A percentile compares a stretch with the other conserved stretches of the same genome.
Conservation (phyloP, 1,284 basidiomycete genomes). For the Apiotrichum domesticum region DNA sequence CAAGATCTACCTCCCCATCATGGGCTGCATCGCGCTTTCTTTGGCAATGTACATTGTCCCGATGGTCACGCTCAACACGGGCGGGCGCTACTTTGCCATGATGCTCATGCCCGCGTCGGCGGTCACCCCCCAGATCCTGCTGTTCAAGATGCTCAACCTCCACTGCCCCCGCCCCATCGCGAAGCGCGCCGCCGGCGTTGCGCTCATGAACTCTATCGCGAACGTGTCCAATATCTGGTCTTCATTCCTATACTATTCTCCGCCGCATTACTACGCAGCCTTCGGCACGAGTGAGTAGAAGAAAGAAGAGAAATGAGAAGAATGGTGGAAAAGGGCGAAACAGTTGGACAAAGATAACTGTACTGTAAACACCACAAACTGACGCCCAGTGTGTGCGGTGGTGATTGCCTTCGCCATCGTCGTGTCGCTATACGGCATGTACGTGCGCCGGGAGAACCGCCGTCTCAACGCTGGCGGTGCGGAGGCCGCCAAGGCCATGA, state of each 20-base stretch:
- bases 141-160: neutral
- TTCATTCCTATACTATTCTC: conserved; percentile 39
- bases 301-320: too few species aligned
- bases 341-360: too few species aligned
- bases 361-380: too few species aligned
- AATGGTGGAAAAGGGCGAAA: too few species aligned
- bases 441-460: conserved; percentile 26
- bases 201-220: conserved; percentile 43
- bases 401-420: conserved; percentile 13
- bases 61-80: conserved; percentile 19
- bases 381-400: neutral
- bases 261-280: conserved; percentile 39
- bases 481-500: conserved; percentile 6
- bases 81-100: conserved; percentile 23
- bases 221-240: conserved; percentile 48
- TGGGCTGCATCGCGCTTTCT: conserved; percentile 17
- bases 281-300: conserved; percentile 26
- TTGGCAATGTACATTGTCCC: conserved; percentile 25
- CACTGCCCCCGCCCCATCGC: conserved; percentile 28
- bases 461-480: conserved; percentile 24
- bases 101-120: conserved; percentile 15
- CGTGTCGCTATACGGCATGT: conserved; percentile 29
- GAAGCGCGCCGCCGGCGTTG: conserved; percentile 46
- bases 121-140: neutral
- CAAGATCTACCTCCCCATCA: conserved; percentile 21